Conservation (phyloP, 2,329 filamentous ascomycete genomes). For the Apiospora phragmitis region DNA sequence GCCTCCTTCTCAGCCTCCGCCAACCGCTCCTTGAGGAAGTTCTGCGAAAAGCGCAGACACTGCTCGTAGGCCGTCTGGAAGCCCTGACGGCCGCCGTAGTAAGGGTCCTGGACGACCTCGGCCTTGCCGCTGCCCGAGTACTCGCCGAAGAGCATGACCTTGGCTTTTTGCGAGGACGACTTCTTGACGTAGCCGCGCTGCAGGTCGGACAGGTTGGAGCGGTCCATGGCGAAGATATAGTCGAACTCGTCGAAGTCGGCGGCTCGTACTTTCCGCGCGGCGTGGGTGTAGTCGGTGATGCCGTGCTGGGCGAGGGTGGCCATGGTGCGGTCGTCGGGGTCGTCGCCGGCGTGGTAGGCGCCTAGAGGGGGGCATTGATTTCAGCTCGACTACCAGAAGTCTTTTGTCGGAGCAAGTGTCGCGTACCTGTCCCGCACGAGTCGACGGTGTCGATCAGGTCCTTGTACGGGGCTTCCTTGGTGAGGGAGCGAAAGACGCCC, state of each 20-base stretch:
- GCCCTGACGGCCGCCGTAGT: conserved; percentile 82
- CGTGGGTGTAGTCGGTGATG: conserved; percentile 75
- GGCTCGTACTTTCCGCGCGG: conserved; percentile 71
- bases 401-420: neutral
- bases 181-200: conserved; percentile 56
- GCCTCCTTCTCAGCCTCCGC: neutral
- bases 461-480: conserved; percentile 59
- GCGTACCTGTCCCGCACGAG: conserved; percentile 77
- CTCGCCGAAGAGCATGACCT: conserved; percentile 83
- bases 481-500: conserved; percentile 80
- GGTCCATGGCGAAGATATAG: conserved; percentile 95
- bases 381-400: neutral
- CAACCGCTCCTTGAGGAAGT: conserved; percentile 62
- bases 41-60: conserved; percentile 72
- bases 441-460: conserved; percentile 69
- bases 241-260: conserved; percentile 82
- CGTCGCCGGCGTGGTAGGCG: conserved; percentile 78
- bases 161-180: conserved; percentile 51
- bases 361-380: conserved; percentile 40
- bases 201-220: conserved; percentile 74
- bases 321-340: conserved; percentile 83
- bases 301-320: conserved; percentile 71
- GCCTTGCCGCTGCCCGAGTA: conserved; percentile 65
- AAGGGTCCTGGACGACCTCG: conserved; percentile 83
- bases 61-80: conserved; percentile 89